Conservation (phyloP, 345 rosid species). For the Moringa oleifera region DNA sequence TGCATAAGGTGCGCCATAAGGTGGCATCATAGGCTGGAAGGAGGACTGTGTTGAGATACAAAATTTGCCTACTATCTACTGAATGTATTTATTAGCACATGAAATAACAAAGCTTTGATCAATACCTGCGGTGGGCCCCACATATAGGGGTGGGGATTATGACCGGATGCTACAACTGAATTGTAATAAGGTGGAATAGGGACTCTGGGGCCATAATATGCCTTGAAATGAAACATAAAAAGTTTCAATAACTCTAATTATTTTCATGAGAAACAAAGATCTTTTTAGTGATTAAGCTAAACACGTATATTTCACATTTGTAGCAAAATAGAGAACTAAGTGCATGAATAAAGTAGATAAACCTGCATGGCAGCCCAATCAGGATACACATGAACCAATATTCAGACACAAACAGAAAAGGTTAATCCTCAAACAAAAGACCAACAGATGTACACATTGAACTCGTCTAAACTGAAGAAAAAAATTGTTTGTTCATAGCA, state of each 20-base stretch:
- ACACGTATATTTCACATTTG: neutral
- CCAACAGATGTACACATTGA: too few relatives aligned
- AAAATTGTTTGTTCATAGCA: conserved; percentile 6
- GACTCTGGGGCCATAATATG: conserved; percentile 83
- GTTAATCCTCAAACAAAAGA: neutral
- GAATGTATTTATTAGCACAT: neutral
- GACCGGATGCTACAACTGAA: conserved; percentile 76
- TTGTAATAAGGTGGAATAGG: conserved; percentile 71
- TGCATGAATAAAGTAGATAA: conserved; percentile 18
- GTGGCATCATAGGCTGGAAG: conserved; percentile 80
- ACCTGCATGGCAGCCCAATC: conserved; percentile 98
- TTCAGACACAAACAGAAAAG: conserved; percentile 11
- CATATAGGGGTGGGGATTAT: conserved; percentile 76
- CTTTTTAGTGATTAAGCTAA: neutral
- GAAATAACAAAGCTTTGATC: neutral
- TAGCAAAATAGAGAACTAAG: conserved; percentile 2
- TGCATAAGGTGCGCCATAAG: conserved; percentile 76
- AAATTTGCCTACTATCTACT: neutral
- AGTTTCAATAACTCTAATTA: conserved; percentile 13
- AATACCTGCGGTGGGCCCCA: conserved; percentile 94
- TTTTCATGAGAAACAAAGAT: conserved; percentile 8
- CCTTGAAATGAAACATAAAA: conserved; percentile 37
- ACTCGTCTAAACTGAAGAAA: neutral
- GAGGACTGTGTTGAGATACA: conserved; percentile 12
- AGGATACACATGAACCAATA: conserved; percentile 55